A percentile compares a stretch with the other conserved stretches of the same genome.
These are phyloP conservation scores for Samsoniella hepiali DNA, from an alignment of 2,329 filamentous ascomycete genomes.

Conservation along the genomic window DNA sequence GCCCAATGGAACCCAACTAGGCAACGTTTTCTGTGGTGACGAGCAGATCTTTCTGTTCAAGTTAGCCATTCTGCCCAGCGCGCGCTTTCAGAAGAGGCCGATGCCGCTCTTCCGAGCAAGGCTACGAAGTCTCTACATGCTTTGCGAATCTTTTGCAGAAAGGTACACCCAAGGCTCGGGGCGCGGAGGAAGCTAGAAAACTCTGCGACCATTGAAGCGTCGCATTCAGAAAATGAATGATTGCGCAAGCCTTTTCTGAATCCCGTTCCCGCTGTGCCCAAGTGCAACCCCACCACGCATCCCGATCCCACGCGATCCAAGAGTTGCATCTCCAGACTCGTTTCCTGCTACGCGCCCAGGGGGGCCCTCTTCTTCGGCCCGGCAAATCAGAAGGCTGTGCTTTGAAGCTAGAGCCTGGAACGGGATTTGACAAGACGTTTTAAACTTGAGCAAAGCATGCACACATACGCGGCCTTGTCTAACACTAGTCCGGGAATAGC, in stretches of 20 bases:
- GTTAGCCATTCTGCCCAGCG: background rate
- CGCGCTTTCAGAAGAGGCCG: background rate
- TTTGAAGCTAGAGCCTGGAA: background rate
- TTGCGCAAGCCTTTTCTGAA: slow-evolving; percentile 18
- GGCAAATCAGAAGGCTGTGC: background rate
- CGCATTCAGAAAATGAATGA: slow-evolving; percentile 3
- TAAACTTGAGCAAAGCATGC: background rate
- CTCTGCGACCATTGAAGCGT: background rate
- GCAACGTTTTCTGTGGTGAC: background rate
- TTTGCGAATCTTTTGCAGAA: background rate
- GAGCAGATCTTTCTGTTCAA: background rate
- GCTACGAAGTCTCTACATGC: background rate
- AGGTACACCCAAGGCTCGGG: background rate
- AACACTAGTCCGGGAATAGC: slow-evolving; percentile 3
- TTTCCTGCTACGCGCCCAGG: background rate
- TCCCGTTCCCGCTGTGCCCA: slow-evolving; percentile 11
- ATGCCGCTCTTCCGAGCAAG: background rate
- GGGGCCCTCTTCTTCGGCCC: background rate
- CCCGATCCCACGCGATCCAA: background rate
- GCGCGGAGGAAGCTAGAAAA: background rate
- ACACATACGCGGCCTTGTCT: slow-evolving; percentile 8
- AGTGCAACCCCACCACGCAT: background rate
- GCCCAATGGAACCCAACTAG: slow-evolving; percentile 2
- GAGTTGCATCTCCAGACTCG: background rate
- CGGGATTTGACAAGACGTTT: slow-evolving; percentile 1